Percentiles rank a stretch among this genome's conserved stretches.
Evolutionary conservation across 2,329 filamentous ascomycete genomes (phyloP).

Genomic region (Phoma sp.): DNA sequence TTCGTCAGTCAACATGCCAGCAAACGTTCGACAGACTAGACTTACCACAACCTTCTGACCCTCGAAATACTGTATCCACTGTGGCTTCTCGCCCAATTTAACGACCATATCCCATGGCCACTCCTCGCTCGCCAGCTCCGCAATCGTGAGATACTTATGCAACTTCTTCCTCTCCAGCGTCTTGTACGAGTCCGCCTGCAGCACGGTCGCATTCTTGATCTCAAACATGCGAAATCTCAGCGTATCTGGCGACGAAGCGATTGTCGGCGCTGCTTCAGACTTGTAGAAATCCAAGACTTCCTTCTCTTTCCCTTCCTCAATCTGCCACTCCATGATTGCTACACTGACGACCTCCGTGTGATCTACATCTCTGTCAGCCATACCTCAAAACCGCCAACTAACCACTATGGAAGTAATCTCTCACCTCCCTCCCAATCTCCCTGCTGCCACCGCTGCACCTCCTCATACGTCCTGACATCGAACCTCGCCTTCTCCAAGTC

Average conservation of each 20-base stretch:
- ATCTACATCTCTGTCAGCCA: constrained; percentile 5
- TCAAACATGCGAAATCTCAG: constrained; percentile 18
- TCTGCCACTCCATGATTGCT: constrained; percentile 21
- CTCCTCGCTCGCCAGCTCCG: constrained; percentile 14
- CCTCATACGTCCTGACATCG: constrained; percentile 17
- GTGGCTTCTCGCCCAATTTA: constrained; percentile 13
- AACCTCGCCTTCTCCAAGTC: constrained; percentile 4
- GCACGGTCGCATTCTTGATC: constrained; percentile 16
- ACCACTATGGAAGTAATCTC: not conserved
- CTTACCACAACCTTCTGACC: constrained; percentile 14
- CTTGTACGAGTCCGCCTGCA: constrained; percentile 9
- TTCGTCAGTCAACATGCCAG: not conserved
- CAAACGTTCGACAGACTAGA: not conserved
- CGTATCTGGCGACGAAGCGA: constrained; percentile 13
- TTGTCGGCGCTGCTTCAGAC: constrained; percentile 13
- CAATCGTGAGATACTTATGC: constrained; percentile 14
- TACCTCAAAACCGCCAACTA: too few species aligned
- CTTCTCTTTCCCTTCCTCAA: constrained; percentile 3
- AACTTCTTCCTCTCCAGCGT: constrained; percentile 7
- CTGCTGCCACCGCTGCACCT: constrained; percentile 14
- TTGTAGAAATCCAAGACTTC: constrained; percentile 17
- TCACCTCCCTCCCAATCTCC: constrained; percentile 16
- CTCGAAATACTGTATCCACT: constrained; percentile 20
- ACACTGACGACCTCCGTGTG: constrained; percentile 14
- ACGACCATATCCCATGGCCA: constrained; percentile 21